Evolutionary conservation across 805 yeast genomes (phyloP).

Genomic region (Ogataea salicorniae): DNA sequence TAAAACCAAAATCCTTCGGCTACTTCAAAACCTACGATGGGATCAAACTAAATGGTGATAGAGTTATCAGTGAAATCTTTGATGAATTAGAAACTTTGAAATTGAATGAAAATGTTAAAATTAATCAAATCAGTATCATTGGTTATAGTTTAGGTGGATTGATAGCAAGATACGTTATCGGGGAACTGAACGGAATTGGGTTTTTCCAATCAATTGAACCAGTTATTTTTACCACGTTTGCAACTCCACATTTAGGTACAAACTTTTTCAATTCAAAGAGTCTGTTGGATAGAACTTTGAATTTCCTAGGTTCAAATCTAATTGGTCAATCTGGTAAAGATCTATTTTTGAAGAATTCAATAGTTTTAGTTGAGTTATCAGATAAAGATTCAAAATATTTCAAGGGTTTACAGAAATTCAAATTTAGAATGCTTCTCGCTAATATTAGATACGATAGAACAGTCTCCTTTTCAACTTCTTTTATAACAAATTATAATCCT

Average conservation of each 20-base stretch:
- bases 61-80: slow-evolving; percentile 63
- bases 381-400: slow-evolving; percentile 45
- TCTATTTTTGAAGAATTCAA: slow-evolving; percentile 50
- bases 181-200: slow-evolving; percentile 42
- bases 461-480: slow-evolving; percentile 83
- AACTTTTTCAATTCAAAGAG: slow-evolving; percentile 38
- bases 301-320: slow-evolving; percentile 48
- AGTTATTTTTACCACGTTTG: slow-evolving; percentile 58
- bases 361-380: slow-evolving; percentile 48
- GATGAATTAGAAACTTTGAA: slow-evolving; percentile 35
- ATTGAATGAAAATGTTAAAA: slow-evolving; percentile 27
- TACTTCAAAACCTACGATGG: slow-evolving; percentile 85
- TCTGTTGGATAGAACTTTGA: slow-evolving; percentile 32
- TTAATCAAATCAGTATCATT: slow-evolving; percentile 59
- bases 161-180: slow-evolving; percentile 68
- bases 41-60: slow-evolving; percentile 61
- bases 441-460: slow-evolving; percentile 80
- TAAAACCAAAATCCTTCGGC: slow-evolving; percentile 55
- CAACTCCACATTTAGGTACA: slow-evolving; percentile 72
- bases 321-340: slow-evolving; percentile 72
- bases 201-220: slow-evolving; percentile 60
- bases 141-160: slow-evolving; percentile 93
- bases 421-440: slow-evolving; percentile 57
- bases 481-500: slow-evolving; percentile 67
- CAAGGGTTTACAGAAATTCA: slow-evolving; percentile 53